Evolutionary conservation across 2,329 filamentous ascomycete genomes (phyloP).

Genomic region (Coniochaeta sp.): DNA sequence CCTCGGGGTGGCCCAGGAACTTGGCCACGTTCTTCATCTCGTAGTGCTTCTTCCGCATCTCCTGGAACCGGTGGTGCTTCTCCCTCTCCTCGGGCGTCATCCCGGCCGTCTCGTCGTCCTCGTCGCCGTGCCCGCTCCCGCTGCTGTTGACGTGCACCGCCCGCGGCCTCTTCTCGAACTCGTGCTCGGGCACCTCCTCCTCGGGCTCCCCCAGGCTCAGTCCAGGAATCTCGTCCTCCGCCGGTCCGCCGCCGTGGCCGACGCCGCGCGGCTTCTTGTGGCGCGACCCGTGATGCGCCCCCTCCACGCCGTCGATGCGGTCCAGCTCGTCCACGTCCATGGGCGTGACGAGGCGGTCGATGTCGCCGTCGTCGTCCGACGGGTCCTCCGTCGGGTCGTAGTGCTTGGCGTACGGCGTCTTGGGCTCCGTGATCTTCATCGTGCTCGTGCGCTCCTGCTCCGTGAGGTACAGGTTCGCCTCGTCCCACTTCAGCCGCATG

Average conservation of each 20-base stretch:
- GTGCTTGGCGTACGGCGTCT: slow-evolving; percentile 90
- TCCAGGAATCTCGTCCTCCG: slow-evolving; percentile 76
- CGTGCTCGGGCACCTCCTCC: slow-evolving; percentile 52
- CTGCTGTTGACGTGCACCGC: slow-evolving; percentile 73
- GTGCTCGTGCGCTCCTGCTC: slow-evolving; percentile 92
- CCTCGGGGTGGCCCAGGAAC: slow-evolving; percentile 70
- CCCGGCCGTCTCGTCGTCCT: slow-evolving; percentile 45
- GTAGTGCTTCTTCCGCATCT: slow-evolving; percentile 91
- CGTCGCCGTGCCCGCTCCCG: slow-evolving; percentile 47
- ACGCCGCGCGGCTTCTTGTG: slow-evolving; percentile 15
- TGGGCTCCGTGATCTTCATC: slow-evolving; percentile 99
- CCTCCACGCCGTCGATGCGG: slow-evolving; percentile 47
- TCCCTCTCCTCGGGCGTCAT: slow-evolving; percentile 68
- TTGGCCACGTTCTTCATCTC: slow-evolving; percentile 95
- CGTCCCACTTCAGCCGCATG: slow-evolving; percentile 92
- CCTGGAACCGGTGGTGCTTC: slow-evolving; percentile 89
- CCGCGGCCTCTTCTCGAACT: slow-evolving; percentile 43
- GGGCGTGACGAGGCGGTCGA: slow-evolving; percentile 52
- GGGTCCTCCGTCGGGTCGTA: slow-evolving; percentile 89
- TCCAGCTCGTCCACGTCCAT: slow-evolving; percentile 65
- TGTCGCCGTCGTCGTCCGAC: slow-evolving; percentile 73
- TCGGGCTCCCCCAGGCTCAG: slow-evolving; percentile 91
- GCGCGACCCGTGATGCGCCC: slow-evolving; percentile 9
- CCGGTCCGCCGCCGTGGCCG: no score
- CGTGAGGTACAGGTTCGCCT: slow-evolving; percentile 93